Percentiles rank a stretch among this genome's conserved stretches.
These are phyloP conservation scores for Aspergillus tamarii DNA, from an alignment of 2,329 filamentous ascomycete species.

Conservation along the genomic window DNA sequence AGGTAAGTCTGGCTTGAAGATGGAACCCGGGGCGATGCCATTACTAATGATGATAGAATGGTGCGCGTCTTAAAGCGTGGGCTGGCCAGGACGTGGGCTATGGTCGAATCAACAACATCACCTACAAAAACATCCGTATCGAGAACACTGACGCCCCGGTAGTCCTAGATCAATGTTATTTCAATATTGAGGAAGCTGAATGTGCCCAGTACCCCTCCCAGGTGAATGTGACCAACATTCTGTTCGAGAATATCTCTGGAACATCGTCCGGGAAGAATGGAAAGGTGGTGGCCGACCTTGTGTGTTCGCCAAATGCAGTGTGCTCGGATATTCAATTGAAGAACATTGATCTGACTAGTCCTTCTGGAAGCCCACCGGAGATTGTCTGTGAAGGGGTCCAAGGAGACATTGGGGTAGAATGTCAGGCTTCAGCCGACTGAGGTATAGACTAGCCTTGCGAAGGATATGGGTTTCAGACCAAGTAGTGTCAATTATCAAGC, in stretches of 20 bases:
- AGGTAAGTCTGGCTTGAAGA: slow-evolving; percentile 31
- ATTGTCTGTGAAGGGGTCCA: slow-evolving; percentile 56
- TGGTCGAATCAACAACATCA: slow-evolving; percentile 65
- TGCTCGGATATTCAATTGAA: slow-evolving; percentile 60
- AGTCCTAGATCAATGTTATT: slow-evolving; percentile 66
- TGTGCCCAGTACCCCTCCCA: slow-evolving; percentile 59
- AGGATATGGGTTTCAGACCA: background rate
- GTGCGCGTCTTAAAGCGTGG: slow-evolving; percentile 65
- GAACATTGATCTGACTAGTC: slow-evolving; percentile 59
- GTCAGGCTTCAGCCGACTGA: slow-evolving; percentile 18
- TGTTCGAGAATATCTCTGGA: slow-evolving; percentile 62
- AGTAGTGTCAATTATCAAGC: no score
- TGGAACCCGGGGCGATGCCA: background rate
- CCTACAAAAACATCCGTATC: slow-evolving; percentile 63
- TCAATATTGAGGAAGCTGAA: slow-evolving; percentile 56
- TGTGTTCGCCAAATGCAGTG: slow-evolving; percentile 60
- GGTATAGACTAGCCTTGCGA: background rate
- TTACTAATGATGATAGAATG: slow-evolving; percentile 48
- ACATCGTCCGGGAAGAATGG: slow-evolving; percentile 61
- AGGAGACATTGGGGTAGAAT: slow-evolving; percentile 46
- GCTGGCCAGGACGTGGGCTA: slow-evolving; percentile 61
- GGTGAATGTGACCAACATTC: slow-evolving; percentile 63
- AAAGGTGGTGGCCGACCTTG: slow-evolving; percentile 57
- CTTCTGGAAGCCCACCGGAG: slow-evolving; percentile 46
- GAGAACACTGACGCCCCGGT: slow-evolving; percentile 62